Conservation (phyloP, 768 basidiomycete species). For the Tricholoma sp. region DNA sequence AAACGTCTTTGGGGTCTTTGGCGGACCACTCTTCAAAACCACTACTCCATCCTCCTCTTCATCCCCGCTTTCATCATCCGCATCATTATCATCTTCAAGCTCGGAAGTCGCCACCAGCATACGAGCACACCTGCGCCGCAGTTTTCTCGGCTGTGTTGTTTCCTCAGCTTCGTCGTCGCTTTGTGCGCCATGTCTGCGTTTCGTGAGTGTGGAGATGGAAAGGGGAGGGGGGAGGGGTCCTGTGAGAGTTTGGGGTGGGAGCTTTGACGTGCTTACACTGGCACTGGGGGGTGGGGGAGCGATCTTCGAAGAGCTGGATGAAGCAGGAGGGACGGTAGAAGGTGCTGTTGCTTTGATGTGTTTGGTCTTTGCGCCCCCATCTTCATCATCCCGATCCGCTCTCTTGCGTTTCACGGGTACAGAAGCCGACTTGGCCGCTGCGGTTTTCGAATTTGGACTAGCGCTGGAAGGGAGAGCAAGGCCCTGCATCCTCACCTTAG, state of each 20-base stretch:
- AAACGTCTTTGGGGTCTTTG: background rate
- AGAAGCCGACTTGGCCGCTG: background rate
- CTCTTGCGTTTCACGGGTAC: background rate
- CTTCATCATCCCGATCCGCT: background rate
- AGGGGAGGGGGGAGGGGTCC: background rate
- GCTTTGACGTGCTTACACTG: background rate
- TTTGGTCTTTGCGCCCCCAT: background rate
- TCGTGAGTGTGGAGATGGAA: background rate
- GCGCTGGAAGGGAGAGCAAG: too few relatives aligned
- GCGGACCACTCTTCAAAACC: background rate
- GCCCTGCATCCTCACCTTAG: background rate
- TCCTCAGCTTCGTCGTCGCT: background rate
- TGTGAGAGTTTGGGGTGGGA: background rate
- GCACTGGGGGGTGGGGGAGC: background rate
- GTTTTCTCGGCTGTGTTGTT: background rate
- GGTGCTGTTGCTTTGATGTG: background rate
- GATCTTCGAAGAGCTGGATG: background rate
- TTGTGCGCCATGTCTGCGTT: background rate
- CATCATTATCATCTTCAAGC: background rate
- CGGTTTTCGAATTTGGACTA: background rate
- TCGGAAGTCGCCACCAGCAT: background rate
- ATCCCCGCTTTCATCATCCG: background rate
- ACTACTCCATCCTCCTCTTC: background rate
- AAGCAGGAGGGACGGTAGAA: background rate
- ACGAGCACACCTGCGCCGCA: background rate